Evolutionary conservation across 495 filamentous ascomycete species (phyloP), one percentile per base, ranked within the genome.

Genomic region (Trypethelium eluteriae): DNA sequence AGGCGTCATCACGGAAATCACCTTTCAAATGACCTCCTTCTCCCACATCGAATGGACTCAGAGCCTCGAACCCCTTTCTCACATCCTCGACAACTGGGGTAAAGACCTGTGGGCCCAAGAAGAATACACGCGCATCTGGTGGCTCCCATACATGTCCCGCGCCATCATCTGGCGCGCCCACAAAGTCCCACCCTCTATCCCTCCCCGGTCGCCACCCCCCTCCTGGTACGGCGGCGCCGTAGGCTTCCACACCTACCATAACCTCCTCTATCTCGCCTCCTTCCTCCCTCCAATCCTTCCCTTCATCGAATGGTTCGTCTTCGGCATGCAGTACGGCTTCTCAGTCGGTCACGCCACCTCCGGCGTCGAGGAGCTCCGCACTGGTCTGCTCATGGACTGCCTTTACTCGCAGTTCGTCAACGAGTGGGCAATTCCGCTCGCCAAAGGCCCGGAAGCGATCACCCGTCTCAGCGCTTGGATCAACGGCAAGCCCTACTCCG

Each of bases 321-420:
- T 97, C 74, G 90, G 90, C 63, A 89, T 97, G 85, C 91, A 97
- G 75, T 97, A 96, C 75, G 93, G 93, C 44, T 96, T 96, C 81
- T 70, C 79, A 3, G 85, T 90, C 67, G 86, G 88, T 36, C 79
- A 77, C 2, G 80, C 81, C 53, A 89, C 84, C 25, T 79, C 81
- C 57, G 95, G 88, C 32, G 85, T 96, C n/a, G 87, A 96, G 77
- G 86, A 87, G 25, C 86, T 86, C 46, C 85, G 90, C 32, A 75
- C 86, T 63, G 95, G 92, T 9, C 81, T 98, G 66, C 80, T 96
- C 56, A 92, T 98, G 89, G 93, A 98, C 76, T 98, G 94, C 75
- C 83, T 97, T 18, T 98, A 95, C 78, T 92, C 88, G 32, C 94
- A 98, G 75, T 95, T 91, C 71, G 94, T 98, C 57, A 96, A 98